Conservation (phyloP, 139 green algal genomes). For the Tetraselmis chui region DNA sequence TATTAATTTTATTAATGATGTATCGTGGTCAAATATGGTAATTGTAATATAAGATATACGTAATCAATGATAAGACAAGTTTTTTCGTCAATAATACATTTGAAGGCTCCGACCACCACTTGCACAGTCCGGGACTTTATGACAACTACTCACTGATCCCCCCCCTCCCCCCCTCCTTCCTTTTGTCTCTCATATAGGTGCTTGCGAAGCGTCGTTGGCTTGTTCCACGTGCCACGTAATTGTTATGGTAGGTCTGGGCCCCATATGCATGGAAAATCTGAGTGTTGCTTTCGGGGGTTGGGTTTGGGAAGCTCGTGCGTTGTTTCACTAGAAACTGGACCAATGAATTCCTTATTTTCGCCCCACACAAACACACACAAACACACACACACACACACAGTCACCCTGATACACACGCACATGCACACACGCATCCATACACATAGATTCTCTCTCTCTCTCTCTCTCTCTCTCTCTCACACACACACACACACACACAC, state of each 20-base stretch:
- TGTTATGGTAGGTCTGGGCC: conserved; percentile 47
- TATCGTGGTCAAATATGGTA: background rate
- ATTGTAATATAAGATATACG: background rate
- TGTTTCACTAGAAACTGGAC: background rate
- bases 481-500: no score
- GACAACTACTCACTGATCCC: no score
- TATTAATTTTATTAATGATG: background rate
- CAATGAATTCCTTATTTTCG: background rate
- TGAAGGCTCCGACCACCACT: background rate
- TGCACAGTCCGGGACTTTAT: no score
- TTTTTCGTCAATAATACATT: background rate
- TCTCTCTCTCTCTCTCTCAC: conserved; percentile 11
- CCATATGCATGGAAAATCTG: background rate
- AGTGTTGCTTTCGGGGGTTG: background rate
- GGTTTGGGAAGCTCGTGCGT: background rate
- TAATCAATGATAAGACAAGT: background rate
- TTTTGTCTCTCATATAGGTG: no score
- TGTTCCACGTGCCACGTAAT: conserved; percentile 99
- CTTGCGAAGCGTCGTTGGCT: conserved; percentile 92
- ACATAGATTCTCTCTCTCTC: background rate
- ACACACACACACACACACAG: no score
- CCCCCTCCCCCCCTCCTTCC: no score
- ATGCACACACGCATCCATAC: no score
- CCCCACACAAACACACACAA: no score
- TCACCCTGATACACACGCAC: no score